Base-by-base conservation (phyloP, 371 early-diverging fungal species). In the Syncephalastrum racemosum region DNA sequence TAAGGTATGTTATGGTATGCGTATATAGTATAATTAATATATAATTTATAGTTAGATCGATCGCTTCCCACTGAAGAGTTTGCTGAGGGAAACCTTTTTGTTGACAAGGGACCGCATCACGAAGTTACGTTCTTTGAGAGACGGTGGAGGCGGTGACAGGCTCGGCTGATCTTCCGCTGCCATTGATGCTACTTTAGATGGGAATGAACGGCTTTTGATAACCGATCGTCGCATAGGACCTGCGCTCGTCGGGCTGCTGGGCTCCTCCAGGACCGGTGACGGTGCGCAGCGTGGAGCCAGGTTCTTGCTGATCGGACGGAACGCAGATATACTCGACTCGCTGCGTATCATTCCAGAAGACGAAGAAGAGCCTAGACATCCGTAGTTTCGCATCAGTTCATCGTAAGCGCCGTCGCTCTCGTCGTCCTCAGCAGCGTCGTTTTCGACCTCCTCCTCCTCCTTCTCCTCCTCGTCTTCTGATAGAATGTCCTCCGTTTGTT, bases 41-140 rank as follows among this genome's bases (percentile, higher is more conserved):
- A 19, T 45, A 2, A 16, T 10, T 45, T 19, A 22, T 10, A 45
- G 46, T 12, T 19, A 19, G 5, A 45, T 15, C 46, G 53, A 54
- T 50, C 68, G 70, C 52, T 62, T 72, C 39, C 61, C 63, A 40
- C 63, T 55, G 57, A 76, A 76, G 15, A 76, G 58, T 48, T 73
- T 76, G 16, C 67, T 63, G 43, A 76, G 54, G 6, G 77, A 76
- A 25, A 50, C 68, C 42, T 76, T 76, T 61, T 76, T 76, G 46
- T 59, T 65, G 25, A 72, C 73, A 27, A 76, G 63, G 4, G 73
- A 68, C 5, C 71, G 64, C 54, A 72, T 66, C 47, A 64, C 73
- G 45, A 68, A 73, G 36, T 67, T 65, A 40, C 61, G 56, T 40
- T 68, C 64, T 25, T 68, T 68, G 23, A 39, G 13, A 2, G 49